Evolutionary conservation across 495 filamentous ascomycete genomes (phyloP), one percentile per base, ranked within the genome.

Genomic region (Daldinia childiae): DNA sequence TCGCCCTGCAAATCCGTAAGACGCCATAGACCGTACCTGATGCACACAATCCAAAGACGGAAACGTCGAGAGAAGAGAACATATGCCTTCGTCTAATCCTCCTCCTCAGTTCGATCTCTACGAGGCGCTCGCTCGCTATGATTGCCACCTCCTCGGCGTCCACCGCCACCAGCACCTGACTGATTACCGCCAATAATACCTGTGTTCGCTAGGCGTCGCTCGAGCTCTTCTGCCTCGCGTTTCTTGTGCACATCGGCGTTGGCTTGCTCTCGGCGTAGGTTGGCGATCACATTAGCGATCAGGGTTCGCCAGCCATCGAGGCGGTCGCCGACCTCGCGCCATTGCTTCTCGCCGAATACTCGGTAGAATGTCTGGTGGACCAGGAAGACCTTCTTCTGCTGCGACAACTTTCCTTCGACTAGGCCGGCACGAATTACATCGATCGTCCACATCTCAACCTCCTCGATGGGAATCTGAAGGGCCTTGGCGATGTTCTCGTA

Each of bases 381-480:
- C 14, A 97, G 84, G 86, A 99, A 98, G 29, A 93, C 91, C 77
- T 93, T 88, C 69, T 92, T 92, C 74, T 93, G 87, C 83, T 99
- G 95, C 24, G 90, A 92, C 57, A 99, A 86, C 80, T 95, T 94
- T 68, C 95, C 95, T 83, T 99, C 95, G 58, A 98, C 91, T 19
- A 99, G 89, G 36, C 92, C 92, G 43, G 94, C 93, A 43, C 96
- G 92, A 80, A 99, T 97, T 56, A 95, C 93, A 80, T 99, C 96
- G 71, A 99, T 99, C 58, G 97, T 91, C 95, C 95, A 99, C 86
- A 93, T 91, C 86, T 99, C 95, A 9, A 97, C 93, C 51, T 98
- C 93, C 63, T 91, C 89, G 29, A 78, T 70, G 17, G 92, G 88
- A 43, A 99, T 89, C 78, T 94, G 90, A 38, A 99, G 87, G 5